A percentile compares a stretch with the other conserved stretches of the same genome.
These are phyloP conservation scores for Dillenia turbinata DNA, from an alignment of 164 flowering plant species.

Conservation along the genomic window DNA sequence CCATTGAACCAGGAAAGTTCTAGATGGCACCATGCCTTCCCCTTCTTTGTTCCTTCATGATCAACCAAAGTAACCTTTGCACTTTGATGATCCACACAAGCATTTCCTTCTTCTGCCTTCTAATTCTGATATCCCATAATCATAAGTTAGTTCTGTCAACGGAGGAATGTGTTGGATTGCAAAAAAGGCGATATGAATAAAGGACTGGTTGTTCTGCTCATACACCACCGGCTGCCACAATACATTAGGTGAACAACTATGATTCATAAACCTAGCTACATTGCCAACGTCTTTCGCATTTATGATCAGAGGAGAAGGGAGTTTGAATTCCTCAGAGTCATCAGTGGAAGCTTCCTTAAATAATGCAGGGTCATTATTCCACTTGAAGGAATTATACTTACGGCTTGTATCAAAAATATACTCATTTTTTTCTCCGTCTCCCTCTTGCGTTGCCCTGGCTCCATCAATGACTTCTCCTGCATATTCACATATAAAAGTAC, in stretches of 20 bases:
- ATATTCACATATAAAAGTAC: constrained; percentile 32
- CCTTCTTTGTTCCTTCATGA: too few species aligned
- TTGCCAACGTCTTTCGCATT: constrained; percentile 19
- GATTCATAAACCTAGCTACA: constrained; percentile 28
- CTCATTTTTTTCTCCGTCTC: constrained; percentile 17
- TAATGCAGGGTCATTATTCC: not conserved
- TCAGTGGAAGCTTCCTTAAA: constrained; percentile 1
- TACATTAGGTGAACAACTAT: constrained; percentile 20
- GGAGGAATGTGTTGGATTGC: constrained; percentile 23
- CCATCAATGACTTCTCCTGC: constrained; percentile 28
- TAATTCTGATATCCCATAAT: constrained; percentile 28
- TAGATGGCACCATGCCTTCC: too few species aligned
- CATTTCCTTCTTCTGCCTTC: constrained; percentile 23
- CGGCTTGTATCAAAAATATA: constrained; percentile 24
- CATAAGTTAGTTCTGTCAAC: constrained; percentile 36
- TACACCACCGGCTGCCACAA: constrained; percentile 19
- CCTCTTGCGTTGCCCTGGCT: not conserved
- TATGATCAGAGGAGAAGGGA: constrained; percentile 13
- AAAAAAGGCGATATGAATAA: constrained; percentile 16
- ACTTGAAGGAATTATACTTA: constrained; percentile 2
- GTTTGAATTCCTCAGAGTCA: constrained; percentile 3
- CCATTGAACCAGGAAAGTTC: too few species aligned
- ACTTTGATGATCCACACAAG: constrained; percentile 31
- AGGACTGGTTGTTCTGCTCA: constrained; percentile 7
- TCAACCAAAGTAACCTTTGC: constrained; percentile 33